A percentile compares a stretch with the other conserved stretches of the same genome.
These are phyloP conservation scores for Barbatosphaeria neglecta DNA, from an alignment of 495 filamentous ascomycete genomes.

Conservation along the genomic window DNA sequence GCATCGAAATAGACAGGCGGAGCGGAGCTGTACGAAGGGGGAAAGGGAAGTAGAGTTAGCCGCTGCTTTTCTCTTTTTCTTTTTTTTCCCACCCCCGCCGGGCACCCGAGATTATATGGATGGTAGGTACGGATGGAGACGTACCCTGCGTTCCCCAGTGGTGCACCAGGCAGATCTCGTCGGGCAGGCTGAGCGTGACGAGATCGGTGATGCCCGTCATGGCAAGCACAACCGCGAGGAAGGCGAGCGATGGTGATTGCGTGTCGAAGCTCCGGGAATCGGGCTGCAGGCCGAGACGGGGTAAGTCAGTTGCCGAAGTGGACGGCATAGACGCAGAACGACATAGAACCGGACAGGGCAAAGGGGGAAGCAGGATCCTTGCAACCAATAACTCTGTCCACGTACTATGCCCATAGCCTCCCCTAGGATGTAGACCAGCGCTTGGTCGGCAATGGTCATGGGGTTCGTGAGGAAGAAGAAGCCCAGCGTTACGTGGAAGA, in stretches of 20 bases:
- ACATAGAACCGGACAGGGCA: no score
- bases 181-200: constrained; percentile 56
- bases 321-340: no score
- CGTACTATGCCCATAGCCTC: constrained; percentile 70
- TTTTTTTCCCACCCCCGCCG: not conserved
- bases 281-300: constrained; percentile 14
- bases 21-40: constrained; percentile 42
- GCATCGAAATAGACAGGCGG: constrained; percentile 54
- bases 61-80: no score
- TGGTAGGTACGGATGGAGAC: constrained; percentile 3
- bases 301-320: no score
- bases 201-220: constrained; percentile 62
- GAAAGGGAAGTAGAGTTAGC: not conserved
- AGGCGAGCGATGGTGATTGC: constrained; percentile 54
- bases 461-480: constrained; percentile 74
- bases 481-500: constrained; percentile 71
- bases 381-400: no score
- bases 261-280: constrained; percentile 44
- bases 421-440: constrained; percentile 71
- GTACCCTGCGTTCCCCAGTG: constrained; percentile 57
- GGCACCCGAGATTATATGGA: not conserved
- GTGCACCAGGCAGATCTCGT: constrained; percentile 47
- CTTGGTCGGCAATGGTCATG: constrained; percentile 57
- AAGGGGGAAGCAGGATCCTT: no score
- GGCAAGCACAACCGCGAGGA: constrained; percentile 59